Conservation (phyloP, 2,329 filamentous ascomycete species). For the Gremmenia infestans region DNA sequence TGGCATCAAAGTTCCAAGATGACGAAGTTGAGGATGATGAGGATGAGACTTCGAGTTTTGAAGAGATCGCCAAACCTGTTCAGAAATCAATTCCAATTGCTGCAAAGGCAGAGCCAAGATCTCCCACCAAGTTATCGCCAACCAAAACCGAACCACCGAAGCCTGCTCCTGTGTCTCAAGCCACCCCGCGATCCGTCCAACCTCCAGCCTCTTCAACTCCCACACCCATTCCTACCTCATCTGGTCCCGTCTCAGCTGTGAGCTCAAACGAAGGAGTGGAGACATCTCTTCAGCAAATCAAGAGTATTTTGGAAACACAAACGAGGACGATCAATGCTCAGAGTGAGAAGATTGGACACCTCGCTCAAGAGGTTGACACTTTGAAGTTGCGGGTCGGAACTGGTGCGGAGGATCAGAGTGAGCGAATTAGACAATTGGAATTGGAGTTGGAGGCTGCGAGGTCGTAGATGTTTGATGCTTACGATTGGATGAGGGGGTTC, state of each 20-base stretch:
- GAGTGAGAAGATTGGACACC: constrained; percentile 64
- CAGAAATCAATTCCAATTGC: constrained; percentile 47
- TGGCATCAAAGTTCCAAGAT: constrained; percentile 84
- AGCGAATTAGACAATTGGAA: constrained; percentile 63
- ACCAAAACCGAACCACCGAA: constrained; percentile 26
- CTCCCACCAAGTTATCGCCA: constrained; percentile 36
- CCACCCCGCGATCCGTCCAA: constrained; percentile 17
- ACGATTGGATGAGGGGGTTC: neutral
- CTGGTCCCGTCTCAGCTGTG: constrained; percentile 32
- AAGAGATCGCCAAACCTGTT: constrained; percentile 73
- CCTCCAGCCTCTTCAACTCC: constrained; percentile 20
- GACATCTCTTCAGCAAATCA: constrained; percentile 70
- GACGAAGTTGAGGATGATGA: constrained; percentile 55
- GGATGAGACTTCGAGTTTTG: constrained; percentile 68
- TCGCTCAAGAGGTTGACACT: constrained; percentile 70
- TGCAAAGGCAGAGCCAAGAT: constrained; percentile 36
- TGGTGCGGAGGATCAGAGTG: constrained; percentile 55
- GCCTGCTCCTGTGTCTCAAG: constrained; percentile 27
- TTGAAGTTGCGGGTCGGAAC: constrained; percentile 72
- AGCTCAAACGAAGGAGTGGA: constrained; percentile 47
- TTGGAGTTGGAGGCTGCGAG: constrained; percentile 60
- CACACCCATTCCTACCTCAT: constrained; percentile 33
- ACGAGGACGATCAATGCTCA: constrained; percentile 73
- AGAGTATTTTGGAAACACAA: constrained; percentile 70
- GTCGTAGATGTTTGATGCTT: constrained; percentile 33